These are phyloP conservation scores for Calonectria hawksworthii DNA, from an alignment of 2,329 filamentous ascomycete genomes.

Conservation along the genomic window DNA sequence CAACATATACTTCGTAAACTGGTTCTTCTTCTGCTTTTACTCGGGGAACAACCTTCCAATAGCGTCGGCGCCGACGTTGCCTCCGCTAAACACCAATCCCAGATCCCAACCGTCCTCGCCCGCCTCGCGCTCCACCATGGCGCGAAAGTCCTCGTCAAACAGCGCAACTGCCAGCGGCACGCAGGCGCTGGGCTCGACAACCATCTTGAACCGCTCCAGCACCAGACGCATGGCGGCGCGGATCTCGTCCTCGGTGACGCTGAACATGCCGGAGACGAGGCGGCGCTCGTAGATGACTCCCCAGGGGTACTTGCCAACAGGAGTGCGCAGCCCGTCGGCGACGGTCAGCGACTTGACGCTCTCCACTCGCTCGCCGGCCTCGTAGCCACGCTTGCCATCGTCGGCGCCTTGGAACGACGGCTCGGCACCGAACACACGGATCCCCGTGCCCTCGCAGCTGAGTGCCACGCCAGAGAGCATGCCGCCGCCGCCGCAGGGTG, in stretches of 20 bases:
- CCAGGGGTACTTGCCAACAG: constrained; percentile 84
- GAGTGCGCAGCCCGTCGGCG: constrained; percentile 90
- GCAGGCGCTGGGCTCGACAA: constrained; percentile 89
- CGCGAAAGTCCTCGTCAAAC: constrained; percentile 87
- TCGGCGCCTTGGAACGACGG: constrained; percentile 87
- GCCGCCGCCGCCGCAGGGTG: constrained; percentile 90
- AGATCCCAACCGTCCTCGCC: constrained; percentile 82
- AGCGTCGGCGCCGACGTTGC: constrained; percentile 70
- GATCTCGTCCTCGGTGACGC: constrained; percentile 88
- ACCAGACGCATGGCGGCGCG: constrained; percentile 81
- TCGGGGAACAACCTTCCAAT: constrained; percentile 64
- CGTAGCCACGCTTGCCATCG: constrained; percentile 81
- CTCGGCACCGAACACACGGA: constrained; percentile 88
- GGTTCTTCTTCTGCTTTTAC: constrained; percentile 20
- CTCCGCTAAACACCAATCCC: constrained; percentile 72
- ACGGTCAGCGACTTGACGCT: constrained; percentile 83
- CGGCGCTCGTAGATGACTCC: constrained; percentile 77
- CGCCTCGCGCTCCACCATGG: constrained; percentile 76
- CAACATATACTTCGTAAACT: background rate
- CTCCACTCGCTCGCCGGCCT: constrained; percentile 73
- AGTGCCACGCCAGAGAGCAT: constrained; percentile 88
- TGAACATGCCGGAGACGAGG: constrained; percentile 79
- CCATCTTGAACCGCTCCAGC: constrained; percentile 88
- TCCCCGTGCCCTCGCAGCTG: constrained; percentile 78
- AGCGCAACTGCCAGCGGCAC: constrained; percentile 88